phyloP scores from a whole-genome alignment of 257 asterid species.

The Marsdenia floribunda region DNA sequence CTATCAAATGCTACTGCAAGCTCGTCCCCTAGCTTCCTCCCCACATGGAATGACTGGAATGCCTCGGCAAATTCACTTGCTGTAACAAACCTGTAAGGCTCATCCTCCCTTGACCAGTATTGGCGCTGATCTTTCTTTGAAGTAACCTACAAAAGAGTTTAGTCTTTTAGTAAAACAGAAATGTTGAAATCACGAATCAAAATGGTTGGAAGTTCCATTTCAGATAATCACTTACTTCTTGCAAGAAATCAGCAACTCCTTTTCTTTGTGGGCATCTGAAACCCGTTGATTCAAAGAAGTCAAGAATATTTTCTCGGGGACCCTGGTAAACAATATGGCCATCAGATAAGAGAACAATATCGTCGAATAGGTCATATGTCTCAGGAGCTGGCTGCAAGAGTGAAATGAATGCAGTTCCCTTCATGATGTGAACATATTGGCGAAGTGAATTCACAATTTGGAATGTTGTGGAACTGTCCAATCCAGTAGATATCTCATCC shows the following conservation, averaged over 20 bases:
- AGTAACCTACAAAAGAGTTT: constrained; percentile 22
- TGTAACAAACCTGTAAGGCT: constrained; percentile 22
- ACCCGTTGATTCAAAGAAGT: constrained; percentile 34
- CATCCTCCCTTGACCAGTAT: constrained; percentile 28
- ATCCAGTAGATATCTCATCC: constrained; percentile 45
- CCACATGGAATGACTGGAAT: constrained; percentile 31
- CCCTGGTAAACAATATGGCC: constrained; percentile 35
- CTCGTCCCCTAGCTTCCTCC: constrained; percentile 37
- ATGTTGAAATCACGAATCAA: not conserved
- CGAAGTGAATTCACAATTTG: constrained; percentile 36
- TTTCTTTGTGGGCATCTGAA: constrained; percentile 41
- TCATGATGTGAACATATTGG: constrained; percentile 32
- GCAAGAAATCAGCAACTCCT: constrained; percentile 44
- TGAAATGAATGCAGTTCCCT: constrained; percentile 40
- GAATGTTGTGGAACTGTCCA: constrained; percentile 41
- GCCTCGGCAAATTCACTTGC: constrained; percentile 27
- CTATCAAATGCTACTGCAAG: constrained; percentile 52
- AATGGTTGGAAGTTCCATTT: not conserved
- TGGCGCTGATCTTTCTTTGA: constrained; percentile 37
- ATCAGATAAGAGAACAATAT: constrained; percentile 37
- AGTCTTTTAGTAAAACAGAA: not conserved
- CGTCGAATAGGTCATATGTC: constrained; percentile 34
- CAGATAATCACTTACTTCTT: constrained; percentile 25
- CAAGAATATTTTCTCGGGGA: constrained; percentile 30
- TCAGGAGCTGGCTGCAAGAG: constrained; percentile 43